Conservation (phyloP, 2,329 filamentous ascomycete species). For the Diaporthe velutina region DNA sequence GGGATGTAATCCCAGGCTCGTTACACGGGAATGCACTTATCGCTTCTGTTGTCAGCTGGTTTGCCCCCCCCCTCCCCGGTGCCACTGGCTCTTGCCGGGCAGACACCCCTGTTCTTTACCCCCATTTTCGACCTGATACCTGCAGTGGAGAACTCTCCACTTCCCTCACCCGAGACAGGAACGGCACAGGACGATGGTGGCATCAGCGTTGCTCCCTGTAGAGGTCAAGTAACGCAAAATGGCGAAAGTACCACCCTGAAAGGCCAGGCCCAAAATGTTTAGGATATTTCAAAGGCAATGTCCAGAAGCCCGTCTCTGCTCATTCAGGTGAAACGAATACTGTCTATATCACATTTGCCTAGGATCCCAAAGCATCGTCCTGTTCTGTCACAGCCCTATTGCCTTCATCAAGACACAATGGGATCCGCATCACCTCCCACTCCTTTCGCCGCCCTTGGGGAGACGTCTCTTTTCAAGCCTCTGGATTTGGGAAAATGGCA, state of each 20-base stretch:
- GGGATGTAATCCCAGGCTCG: fast-evolving
- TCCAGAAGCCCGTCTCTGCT: background rate
- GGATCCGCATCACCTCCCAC: conserved; percentile 26
- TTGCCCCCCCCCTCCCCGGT: too few species aligned
- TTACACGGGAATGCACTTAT: background rate
- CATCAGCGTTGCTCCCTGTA: background rate
- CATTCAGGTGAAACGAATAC: background rate
- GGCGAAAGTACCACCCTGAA: background rate
- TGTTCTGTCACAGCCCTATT: too few species aligned
- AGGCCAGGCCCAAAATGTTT: background rate
- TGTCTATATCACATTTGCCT: background rate
- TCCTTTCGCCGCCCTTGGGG: conserved; percentile 40
- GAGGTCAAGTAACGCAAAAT: background rate
- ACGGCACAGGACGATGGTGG: background rate
- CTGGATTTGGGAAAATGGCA: conserved; percentile 50
- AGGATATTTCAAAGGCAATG: conserved; percentile 9
- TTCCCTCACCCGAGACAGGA: background rate
- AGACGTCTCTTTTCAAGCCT: conserved; percentile 51
- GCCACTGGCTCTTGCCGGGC: background rate
- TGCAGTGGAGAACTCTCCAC: conserved; percentile 10
- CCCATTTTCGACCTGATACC: conserved; percentile 31
- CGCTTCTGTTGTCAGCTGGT: too few species aligned
- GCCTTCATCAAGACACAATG: background rate
- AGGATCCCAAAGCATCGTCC: background rate
- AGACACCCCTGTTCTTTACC: conserved; percentile 1